Evolutionary conservation across 768 basidiomycete species (phyloP).

Genomic region (Tylopilus plumbeoviolaceoides): DNA sequence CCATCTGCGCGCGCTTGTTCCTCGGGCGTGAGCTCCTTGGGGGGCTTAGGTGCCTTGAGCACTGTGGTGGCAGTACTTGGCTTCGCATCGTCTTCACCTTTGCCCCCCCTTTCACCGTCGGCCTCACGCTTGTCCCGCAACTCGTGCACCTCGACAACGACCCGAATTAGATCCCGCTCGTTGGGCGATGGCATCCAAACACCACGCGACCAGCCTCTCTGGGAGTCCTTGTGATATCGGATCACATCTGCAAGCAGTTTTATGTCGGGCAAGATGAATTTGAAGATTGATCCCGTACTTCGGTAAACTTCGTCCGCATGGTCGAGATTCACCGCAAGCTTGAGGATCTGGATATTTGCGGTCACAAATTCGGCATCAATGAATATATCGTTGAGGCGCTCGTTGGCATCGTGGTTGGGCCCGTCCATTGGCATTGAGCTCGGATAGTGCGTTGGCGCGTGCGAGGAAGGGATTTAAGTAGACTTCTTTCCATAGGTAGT

Average conservation of each 20-base stretch:
- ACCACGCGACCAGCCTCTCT: conserved; percentile 60
- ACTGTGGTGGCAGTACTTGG: conserved; percentile 4
- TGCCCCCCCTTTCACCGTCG: neutral
- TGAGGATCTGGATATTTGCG: conserved; percentile 75
- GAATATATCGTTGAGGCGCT: conserved; percentile 36
- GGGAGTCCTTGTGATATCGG: conserved; percentile 78
- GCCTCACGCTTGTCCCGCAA: conserved; percentile 46
- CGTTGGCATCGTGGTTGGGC: conserved; percentile 40
- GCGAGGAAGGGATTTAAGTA: conserved; percentile 57
- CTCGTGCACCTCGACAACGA: conserved; percentile 86
- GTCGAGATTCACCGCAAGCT: conserved; percentile 74
- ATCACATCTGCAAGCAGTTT: no score
- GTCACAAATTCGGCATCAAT: conserved; percentile 54
- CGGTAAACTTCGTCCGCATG: conserved; percentile 91
- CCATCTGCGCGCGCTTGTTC: conserved; percentile 54
- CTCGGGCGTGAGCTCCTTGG: conserved; percentile 49
- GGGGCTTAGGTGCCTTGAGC: conserved; percentile 19
- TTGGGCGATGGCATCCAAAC: conserved; percentile 74
- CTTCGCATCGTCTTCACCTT: conserved; percentile 4
- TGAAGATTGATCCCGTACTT: no score
- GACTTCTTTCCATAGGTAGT: conserved; percentile 62
- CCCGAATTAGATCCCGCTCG: conserved; percentile 82
- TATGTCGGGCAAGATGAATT: no score
- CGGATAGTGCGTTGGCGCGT: conserved; percentile 30
- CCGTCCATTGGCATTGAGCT: conserved; percentile 35